Conservation (phyloP, 1,284 basidiomycete species). For the Tilletia indica region DNA sequence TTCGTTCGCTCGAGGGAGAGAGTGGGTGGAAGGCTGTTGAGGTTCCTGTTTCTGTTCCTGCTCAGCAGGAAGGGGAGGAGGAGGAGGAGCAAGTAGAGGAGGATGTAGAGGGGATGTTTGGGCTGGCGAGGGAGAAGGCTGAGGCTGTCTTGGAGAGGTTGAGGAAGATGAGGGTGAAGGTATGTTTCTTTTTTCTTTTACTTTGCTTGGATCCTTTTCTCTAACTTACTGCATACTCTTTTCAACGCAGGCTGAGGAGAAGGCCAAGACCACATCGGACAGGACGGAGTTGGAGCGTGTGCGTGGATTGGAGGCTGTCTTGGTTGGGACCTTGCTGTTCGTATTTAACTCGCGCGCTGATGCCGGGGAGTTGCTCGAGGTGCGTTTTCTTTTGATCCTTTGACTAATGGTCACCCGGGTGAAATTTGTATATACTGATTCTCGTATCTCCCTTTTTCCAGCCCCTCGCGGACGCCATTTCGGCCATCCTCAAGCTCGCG, state of each 20-base stretch:
- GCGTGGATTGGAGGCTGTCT: slow-evolving; percentile 39
- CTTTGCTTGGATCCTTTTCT: too few relatives aligned
- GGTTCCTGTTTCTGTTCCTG: neutral
- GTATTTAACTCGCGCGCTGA: slow-evolving; percentile 59
- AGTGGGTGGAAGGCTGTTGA: neutral
- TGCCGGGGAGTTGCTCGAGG: slow-evolving; percentile 48
- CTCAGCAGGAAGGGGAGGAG: neutral
- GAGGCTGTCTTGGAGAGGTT: slow-evolving; percentile 30
- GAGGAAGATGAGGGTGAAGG: slow-evolving; percentile 25
- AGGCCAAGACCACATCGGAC: slow-evolving; percentile 29
- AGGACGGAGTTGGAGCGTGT: slow-evolving; percentile 29
- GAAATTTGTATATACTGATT: neutral
- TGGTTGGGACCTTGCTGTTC: slow-evolving; percentile 41
- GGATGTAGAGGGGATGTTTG: slow-evolving; percentile 62
- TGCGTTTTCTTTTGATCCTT: neutral
- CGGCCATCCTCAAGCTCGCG: slow-evolving; percentile 26
- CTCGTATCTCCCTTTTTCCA: neutral
- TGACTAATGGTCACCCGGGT: neutral
- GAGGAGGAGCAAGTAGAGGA: slow-evolving; percentile 37
- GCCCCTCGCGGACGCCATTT: slow-evolving; percentile 20
- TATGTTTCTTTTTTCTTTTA: too few relatives aligned
- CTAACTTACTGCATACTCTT: too few relatives aligned
- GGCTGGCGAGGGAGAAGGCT: slow-evolving; percentile 33
- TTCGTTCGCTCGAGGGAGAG: slow-evolving; percentile 63
- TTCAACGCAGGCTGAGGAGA: slow-evolving; percentile 25